phyloP scores from a whole-genome alignment of 768 basidiomycete species.

The Infundibulicybe gibba region DNA sequence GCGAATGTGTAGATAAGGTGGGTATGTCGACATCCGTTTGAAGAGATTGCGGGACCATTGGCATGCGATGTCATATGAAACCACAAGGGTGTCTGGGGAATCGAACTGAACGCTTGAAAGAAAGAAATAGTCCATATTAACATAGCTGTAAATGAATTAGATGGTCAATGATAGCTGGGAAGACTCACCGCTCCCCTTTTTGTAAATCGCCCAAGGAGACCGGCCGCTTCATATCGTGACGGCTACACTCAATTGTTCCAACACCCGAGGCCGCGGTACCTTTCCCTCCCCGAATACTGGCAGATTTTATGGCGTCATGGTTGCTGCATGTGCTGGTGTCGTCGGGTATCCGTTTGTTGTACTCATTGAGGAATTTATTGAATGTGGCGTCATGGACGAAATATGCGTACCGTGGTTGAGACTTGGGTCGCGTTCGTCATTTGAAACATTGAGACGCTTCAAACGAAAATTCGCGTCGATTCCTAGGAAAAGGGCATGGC shows the following conservation, averaged over 20 bases:
- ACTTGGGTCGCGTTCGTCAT: constrained; percentile 5
- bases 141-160: constrained; percentile 3
- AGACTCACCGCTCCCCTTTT: constrained; percentile 14
- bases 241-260: constrained; percentile 14
- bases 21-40: neutral
- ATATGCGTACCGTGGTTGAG: constrained; percentile 11
- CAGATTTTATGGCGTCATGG: constrained; percentile 1
- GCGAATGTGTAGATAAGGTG: constrained; percentile 3
- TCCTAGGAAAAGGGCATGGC: constrained; percentile 11
- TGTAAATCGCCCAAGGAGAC: constrained; percentile 18
- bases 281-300: constrained; percentile 1
- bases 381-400: constrained; percentile 9
- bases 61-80: constrained; percentile 11
- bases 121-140: constrained; percentile 14
- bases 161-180: neutral
- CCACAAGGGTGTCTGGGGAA: neutral
- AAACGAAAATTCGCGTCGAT: constrained; percentile 19
- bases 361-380: neutral
- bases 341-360: neutral
- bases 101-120: constrained; percentile 3
- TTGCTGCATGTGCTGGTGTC: constrained; percentile 1
- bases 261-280: constrained; percentile 13
- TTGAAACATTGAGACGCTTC: constrained; percentile 8
- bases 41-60: constrained; percentile 1
- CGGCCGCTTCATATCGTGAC: constrained; percentile 13